Percentiles rank a stretch among this genome's conserved stretches.
These are phyloP conservation scores for Zygosaccharomyces sapae DNA, from an alignment of 1,139 yeast species.

Conservation along the genomic window DNA sequence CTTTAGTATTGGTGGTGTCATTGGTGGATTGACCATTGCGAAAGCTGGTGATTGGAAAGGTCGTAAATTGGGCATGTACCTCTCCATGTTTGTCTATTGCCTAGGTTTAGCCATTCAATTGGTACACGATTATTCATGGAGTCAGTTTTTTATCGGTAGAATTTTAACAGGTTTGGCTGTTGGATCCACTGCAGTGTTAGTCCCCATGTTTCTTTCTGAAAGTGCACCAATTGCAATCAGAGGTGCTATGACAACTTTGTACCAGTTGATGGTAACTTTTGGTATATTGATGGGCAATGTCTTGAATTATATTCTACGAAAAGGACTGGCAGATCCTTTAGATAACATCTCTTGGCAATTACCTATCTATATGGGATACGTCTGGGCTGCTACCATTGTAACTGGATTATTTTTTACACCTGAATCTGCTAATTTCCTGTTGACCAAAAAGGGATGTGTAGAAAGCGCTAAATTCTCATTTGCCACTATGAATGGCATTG, in stretches of 20 bases:
- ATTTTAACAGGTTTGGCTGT: constrained; percentile 52
- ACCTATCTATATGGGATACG: constrained; percentile 47
- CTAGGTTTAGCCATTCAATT: constrained; percentile 50
- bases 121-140: constrained; percentile 43
- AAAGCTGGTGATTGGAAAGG: constrained; percentile 52
- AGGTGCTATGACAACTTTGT: constrained; percentile 55
- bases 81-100: constrained; percentile 45
- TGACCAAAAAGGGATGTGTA: constrained; percentile 30
- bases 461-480: constrained; percentile 44
- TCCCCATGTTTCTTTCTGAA: constrained; percentile 55
- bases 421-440: constrained; percentile 50
- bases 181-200: constrained; percentile 50
- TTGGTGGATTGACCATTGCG: constrained; percentile 64
- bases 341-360: constrained; percentile 45
- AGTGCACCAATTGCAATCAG: constrained; percentile 50
- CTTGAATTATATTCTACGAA: constrained; percentile 45
- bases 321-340: constrained; percentile 22
- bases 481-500: constrained; percentile 46
- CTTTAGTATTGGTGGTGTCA: constrained; percentile 67
- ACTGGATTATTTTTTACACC: constrained; percentile 47
- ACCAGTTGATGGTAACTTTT: constrained; percentile 52
- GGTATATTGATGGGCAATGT: constrained; percentile 56
- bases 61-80: constrained; percentile 48
- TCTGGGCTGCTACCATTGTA: constrained; percentile 46
- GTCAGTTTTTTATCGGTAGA: constrained; percentile 50